These are phyloP conservation scores for Lentinula novae-zelandiae DNA, from an alignment of 1,284 basidiomycete species.

Conservation along the genomic window DNA sequence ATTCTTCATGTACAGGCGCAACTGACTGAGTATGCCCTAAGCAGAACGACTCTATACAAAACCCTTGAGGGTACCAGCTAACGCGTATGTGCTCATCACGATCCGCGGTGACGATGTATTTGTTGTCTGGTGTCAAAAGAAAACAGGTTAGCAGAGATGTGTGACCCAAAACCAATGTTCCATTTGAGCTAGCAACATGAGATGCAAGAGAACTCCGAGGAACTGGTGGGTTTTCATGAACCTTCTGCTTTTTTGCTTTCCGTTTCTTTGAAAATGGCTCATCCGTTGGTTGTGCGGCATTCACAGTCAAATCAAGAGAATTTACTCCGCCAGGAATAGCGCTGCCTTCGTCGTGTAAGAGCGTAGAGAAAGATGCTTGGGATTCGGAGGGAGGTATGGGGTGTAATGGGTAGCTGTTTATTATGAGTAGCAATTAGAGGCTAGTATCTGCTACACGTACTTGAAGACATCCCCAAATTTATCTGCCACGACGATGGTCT, in stretches of 20 bases:
- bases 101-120: conserved; percentile 82
- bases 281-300: neutral
- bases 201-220: conserved; percentile 43
- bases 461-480: conserved; percentile 87
- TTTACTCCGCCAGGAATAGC: neutral
- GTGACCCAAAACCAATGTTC: conserved; percentile 80
- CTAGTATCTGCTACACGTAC: conserved; percentile 30
- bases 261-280: neutral
- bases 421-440: neutral
- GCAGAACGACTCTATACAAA: conserved; percentile 80
- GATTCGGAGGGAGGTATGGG: conserved; percentile 19
- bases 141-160: conserved; percentile 79
- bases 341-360: neutral
- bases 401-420: conserved; percentile 47
- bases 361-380: neutral
- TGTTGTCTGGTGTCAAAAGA: conserved; percentile 62
- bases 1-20: neutral
- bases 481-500: conserved; percentile 71
- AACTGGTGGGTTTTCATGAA: conserved; percentile 18
- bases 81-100: conserved; percentile 91
- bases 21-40: conserved; percentile 80
- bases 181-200: conserved; percentile 71
- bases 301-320: neutral
- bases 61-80: conserved; percentile 85
- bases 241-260: conserved; percentile 26